Percentiles rank a stretch among this genome's conserved stretches.
These are phyloP conservation scores for Daedaleopsis nitida DNA, from an alignment of 768 basidiomycete species.

Conservation along the genomic window DNA sequence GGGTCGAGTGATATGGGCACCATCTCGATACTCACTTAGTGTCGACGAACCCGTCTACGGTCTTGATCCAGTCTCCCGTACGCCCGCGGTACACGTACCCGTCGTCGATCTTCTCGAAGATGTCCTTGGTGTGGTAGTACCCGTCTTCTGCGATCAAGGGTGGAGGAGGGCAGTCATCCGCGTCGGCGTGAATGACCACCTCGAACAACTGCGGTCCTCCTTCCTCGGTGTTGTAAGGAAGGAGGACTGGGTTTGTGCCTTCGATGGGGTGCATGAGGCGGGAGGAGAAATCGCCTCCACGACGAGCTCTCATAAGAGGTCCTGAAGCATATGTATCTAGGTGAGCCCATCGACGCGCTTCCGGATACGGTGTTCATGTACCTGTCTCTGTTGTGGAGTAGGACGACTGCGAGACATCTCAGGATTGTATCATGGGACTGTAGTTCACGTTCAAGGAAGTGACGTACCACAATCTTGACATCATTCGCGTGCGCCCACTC, in stretches of 20 bases:
- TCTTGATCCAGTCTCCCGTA: slow-evolving; percentile 27
- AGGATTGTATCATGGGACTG: not conserved
- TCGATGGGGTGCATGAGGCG: slow-evolving; percentile 12
- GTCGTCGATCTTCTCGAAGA: slow-evolving; percentile 23
- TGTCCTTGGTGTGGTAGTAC: slow-evolving; percentile 24
- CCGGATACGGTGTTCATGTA: not conserved
- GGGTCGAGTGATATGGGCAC: not conserved
- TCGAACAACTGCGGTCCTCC: slow-evolving; percentile 12
- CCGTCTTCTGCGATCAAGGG: slow-evolving; percentile 18
- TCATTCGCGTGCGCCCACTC: slow-evolving; percentile 16
- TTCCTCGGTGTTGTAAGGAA: slow-evolving; percentile 6
- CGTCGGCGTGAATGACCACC: slow-evolving; percentile 7
- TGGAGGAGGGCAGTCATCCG: slow-evolving; percentile 22
- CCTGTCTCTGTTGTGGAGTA: slow-evolving; percentile 21
- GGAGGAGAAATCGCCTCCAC: slow-evolving; percentile 1
- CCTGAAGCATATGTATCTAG: not conserved
- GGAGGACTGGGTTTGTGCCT: slow-evolving; percentile 7
- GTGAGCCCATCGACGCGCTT: not conserved
- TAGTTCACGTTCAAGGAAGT: not conserved
- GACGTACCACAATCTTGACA: slow-evolving; percentile 9
- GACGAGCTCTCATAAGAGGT: not conserved
- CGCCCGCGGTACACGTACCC: slow-evolving; percentile 26
- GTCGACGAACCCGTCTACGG: slow-evolving; percentile 20
- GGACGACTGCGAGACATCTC: not conserved
- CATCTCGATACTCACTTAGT: slow-evolving; percentile 17